These are phyloP conservation scores for Remersonia thermophila DNA, from an alignment of 2,329 filamentous ascomycete genomes.

Conservation along the genomic window DNA sequence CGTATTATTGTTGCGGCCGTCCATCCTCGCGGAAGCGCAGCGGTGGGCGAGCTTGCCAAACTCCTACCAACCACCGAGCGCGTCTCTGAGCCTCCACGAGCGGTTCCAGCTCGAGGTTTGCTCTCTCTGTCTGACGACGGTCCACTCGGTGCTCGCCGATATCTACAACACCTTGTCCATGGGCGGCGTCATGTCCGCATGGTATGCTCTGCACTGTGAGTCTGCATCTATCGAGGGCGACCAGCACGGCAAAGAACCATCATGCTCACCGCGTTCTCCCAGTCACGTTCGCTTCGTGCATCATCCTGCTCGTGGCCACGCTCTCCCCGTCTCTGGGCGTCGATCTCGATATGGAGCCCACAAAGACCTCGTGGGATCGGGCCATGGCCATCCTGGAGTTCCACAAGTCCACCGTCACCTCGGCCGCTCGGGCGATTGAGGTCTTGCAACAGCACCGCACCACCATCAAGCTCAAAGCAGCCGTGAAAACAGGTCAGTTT, in stretches of 20 bases:
- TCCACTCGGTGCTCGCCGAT: conserved; percentile 7
- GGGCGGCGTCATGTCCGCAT: conserved; percentile 3
- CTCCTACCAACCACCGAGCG: not conserved
- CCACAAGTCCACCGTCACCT: conserved; percentile 9
- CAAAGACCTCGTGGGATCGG: conserved; percentile 10
- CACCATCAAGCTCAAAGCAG: too few relatives aligned
- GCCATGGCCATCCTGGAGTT: conserved; percentile 11
- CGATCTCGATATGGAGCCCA: conserved; percentile 6
- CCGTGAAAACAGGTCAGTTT: too few relatives aligned
- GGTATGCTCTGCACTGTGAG: conserved; percentile 14
- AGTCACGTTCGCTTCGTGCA: conserved; percentile 12
- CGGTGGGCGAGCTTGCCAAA: conserved; percentile 3
- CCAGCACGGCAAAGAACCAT: too few relatives aligned
- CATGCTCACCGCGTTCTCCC: too few relatives aligned
- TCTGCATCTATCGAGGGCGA: not conserved
- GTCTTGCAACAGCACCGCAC: conserved; percentile 4
- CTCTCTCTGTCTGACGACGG: conserved; percentile 7
- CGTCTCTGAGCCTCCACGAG: too few relatives aligned
- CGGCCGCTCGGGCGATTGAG: conserved; percentile 6
- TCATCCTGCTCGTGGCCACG: conserved; percentile 11
- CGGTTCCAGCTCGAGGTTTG: conserved; percentile 6
- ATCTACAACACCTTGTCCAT: conserved; percentile 3
- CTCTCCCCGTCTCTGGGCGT: conserved; percentile 9
- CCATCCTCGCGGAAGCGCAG: conserved; percentile 10
- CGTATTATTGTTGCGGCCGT: conserved; percentile 9